Evolutionary conservation across 768 basidiomycete genomes (phyloP), one percentile per base, ranked within the genome.

Genomic region (Mycena filopes): DNA sequence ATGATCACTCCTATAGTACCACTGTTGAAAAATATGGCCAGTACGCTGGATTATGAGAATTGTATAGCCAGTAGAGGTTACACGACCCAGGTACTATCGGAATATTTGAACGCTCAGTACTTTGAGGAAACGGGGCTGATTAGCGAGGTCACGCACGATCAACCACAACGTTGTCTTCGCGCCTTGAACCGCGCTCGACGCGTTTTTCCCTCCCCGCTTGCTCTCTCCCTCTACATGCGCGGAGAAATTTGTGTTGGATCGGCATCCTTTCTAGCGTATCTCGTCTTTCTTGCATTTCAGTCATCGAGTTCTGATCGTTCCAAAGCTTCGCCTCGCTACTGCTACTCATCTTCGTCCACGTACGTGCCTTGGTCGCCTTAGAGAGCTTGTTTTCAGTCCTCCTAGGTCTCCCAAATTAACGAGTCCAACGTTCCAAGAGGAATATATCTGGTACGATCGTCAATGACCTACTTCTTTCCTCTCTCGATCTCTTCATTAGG

Each of bases 341-440:
- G 80, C 81, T 94, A 68, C 83, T 94, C 75, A 92, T 95, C 67
- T 93, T 94, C 78, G 86, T 88, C 71, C 92, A 95, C 83, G 93
- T 92, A 76, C 70, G 89, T 81, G 58, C 70, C 56, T 62, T 60
- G 61, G 67, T 42, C 60, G 25, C 28, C 49, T 36, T 47, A 36
- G 36, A 36, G 42, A 47, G 56, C 57, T 51, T 55, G 33, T 45
- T 61, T 58, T 63, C 48, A 71, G 73, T 76, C 70, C 71, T 74
- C 73, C 50, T 66, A 94, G 93, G 86, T 94, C 61, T 92, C 90
- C 64, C 93, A 94, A 85, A 92, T 90, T 73, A 94, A 88, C 75
- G 90, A 90, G 55, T 88, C 91, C 18, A 82, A 81, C 36, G 87
- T 93, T 33, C 91, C 92, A 62, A 86, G 87, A 62, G 84, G 82